Conservation (phyloP, 805 yeast genomes). For the Cyberlindnera euphorbiae region DNA sequence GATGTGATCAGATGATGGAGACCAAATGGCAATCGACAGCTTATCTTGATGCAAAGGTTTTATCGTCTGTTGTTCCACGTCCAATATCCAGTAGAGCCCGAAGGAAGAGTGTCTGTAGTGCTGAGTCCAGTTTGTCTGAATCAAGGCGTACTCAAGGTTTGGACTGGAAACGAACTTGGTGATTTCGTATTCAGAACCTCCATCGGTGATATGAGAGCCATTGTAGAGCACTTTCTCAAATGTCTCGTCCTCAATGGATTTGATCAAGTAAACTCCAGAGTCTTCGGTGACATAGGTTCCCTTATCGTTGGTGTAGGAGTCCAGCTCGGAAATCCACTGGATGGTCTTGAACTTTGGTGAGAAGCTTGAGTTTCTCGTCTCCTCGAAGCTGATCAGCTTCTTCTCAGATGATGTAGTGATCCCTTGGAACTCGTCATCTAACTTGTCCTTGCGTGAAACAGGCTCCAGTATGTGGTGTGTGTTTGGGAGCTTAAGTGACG, state of each 20-base stretch:
- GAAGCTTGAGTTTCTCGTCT: slow-evolving; percentile 53
- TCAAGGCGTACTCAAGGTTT: slow-evolving; percentile 51
- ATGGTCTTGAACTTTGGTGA: slow-evolving; percentile 46
- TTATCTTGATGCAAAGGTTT: slow-evolving; percentile 26
- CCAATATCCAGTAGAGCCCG: slow-evolving; percentile 40
- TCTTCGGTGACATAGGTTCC: slow-evolving; percentile 61
- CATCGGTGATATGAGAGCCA: slow-evolving; percentile 40
- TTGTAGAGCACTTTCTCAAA: slow-evolving; percentile 45
- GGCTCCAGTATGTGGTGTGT: slow-evolving; percentile 6
- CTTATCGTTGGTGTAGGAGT: slow-evolving; percentile 46
- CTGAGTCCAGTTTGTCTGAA: slow-evolving; percentile 56
- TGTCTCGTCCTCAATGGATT: slow-evolving; percentile 39
- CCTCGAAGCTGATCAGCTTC: slow-evolving; percentile 29
- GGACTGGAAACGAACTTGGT: slow-evolving; percentile 62
- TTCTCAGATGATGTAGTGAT: background rate
- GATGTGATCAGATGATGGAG: slow-evolving; percentile 63
- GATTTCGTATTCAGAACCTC: slow-evolving; percentile 39
- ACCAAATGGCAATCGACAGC: slow-evolving; percentile 56
- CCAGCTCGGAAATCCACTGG: slow-evolving; percentile 64
- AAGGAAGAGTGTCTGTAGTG: slow-evolving; percentile 52
- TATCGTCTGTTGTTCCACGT: slow-evolving; percentile 26
- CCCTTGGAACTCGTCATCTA: background rate
- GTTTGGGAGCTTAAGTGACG: slow-evolving; percentile 6
- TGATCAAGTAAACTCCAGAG: slow-evolving; percentile 47
- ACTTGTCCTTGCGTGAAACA: slow-evolving; percentile 4